Evolutionary conservation across 768 basidiomycete genomes (phyloP), one percentile per base, ranked within the genome.

Genomic region (Boletus reticulatus): DNA sequence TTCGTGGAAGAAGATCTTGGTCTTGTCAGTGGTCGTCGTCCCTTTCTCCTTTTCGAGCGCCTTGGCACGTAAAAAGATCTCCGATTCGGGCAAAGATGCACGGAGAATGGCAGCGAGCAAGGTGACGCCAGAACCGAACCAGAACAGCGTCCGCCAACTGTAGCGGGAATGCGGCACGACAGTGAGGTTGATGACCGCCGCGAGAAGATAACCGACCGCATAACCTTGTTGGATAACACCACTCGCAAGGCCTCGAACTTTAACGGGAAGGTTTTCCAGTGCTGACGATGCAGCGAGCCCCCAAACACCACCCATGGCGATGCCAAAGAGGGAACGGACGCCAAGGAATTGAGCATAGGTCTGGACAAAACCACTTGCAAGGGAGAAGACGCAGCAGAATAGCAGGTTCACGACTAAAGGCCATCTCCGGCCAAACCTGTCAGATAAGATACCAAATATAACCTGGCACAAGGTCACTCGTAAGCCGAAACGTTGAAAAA

Each of bases 401-500:
- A 92, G 43, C 20, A 95, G 78, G 68, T 94, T 94, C 59, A 63
- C 59, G 29, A 96, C 84, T 6, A 95, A 78, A 5, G 94, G 94
- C 94, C 94, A 98, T 78, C 95, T 96, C 29, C 95, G 82, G 5
- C 95, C 95, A 68, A 78, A 96, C 4, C 95, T 84, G 69, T 97
- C 95, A 2, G 89, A 89, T n/a, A 88, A 62, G 42, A 94, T 68
- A 44, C 93, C 94, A 61, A 96, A 94, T 61, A 94, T 74, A 47
- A 93, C 53, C 74, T 74, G 19, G 16, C 41, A 20, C 17, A 38
- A 19, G 24, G 38, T 49, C 16, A 60, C 17, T 34, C n/a, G 14
- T 48, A 58, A 36, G 20, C 4, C 1, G 6, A 16, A 38, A 24
- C 4, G 10, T 0, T 34, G 16, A 34, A 20, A 43, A 48, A 34